phyloP scores from a whole-genome alignment of 148 eudicot genomes.

The Nyssa sinensis region DNA sequence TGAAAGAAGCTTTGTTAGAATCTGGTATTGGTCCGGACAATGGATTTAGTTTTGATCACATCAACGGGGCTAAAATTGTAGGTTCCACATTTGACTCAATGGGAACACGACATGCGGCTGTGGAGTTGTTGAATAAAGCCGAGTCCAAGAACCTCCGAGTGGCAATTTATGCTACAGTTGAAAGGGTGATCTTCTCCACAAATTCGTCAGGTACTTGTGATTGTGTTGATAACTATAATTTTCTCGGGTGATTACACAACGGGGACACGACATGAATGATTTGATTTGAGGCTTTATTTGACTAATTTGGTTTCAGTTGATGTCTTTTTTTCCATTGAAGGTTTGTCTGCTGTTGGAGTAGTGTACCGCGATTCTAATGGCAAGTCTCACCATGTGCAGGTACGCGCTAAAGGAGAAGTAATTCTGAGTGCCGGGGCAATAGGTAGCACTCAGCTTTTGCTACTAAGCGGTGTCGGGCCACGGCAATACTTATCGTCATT shows the following conservation, averaged over 20 bases:
- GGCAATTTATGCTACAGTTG: constrained; percentile 14
- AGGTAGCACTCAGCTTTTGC: constrained; percentile 58
- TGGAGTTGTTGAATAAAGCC: constrained; percentile 18
- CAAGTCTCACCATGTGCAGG: constrained; percentile 8
- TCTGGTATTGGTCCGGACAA: constrained; percentile 9
- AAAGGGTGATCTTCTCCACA: constrained; percentile 13
- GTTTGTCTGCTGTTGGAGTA: constrained; percentile 19
- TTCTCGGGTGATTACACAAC: no score
- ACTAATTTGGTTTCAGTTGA: neutral
- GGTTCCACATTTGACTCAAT: constrained; percentile 12
- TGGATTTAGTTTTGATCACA: constrained; percentile 18
- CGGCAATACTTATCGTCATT: constrained; percentile 26
- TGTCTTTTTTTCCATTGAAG: neutral
- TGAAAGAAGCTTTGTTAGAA: constrained; percentile 10
- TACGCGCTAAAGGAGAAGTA: constrained; percentile 32
- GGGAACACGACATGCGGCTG: constrained; percentile 21
- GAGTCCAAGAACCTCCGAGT: constrained; percentile 7
- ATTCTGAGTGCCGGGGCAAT: constrained; percentile 57
- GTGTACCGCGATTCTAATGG: constrained; percentile 13
- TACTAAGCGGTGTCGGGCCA: constrained; percentile 66
- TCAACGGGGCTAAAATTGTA: constrained; percentile 6
- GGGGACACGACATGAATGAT: no score
- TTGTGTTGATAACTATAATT: no score
- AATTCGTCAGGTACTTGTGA: neutral
- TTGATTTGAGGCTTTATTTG: neutral